These are phyloP conservation scores for Beauveria varroae DNA, from an alignment of 2,329 filamentous ascomycete genomes.

Conservation along the genomic window DNA sequence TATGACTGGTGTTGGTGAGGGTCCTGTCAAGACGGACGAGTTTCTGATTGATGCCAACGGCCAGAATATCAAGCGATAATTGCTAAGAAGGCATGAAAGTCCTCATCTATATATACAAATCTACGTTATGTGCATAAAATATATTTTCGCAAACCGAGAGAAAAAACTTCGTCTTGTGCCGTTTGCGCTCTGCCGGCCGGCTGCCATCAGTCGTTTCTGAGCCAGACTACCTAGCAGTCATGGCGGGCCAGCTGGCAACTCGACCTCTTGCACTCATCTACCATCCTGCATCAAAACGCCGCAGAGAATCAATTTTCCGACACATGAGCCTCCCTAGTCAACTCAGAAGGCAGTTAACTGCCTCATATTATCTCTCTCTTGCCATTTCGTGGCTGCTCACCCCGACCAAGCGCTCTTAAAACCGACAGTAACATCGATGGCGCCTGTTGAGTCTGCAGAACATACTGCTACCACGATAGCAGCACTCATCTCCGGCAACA, in stretches of 20 bases:
- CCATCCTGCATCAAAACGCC: conserved; percentile 1
- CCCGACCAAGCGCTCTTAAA: neutral
- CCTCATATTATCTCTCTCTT: neutral
- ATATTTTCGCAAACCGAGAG: neutral
- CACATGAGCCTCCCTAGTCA: neutral
- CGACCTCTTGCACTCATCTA: neutral
- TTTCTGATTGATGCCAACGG: conserved; percentile 65
- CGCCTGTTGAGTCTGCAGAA: neutral
- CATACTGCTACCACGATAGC: neutral
- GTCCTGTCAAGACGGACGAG: conserved; percentile 72
- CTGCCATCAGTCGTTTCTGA: neutral
- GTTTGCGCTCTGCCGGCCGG: neutral
- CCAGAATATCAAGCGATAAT: conserved; percentile 31
- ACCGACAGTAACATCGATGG: neutral
- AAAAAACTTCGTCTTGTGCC: neutral
- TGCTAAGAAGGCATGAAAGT: neutral
- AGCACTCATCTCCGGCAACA: conserved; percentile 12
- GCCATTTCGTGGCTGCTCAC: neutral
- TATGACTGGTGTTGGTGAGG: conserved; percentile 83
- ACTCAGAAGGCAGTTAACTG: neutral
- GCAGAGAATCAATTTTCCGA: neutral
- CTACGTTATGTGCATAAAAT: conserved; percentile 1
- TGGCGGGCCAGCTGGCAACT: neutral
- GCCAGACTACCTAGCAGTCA: neutral
- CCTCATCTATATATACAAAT: neutral